phyloP scores from a whole-genome alignment of 2,329 filamentous ascomycete genomes.

The Pseudodiploospora longispora region DNA sequence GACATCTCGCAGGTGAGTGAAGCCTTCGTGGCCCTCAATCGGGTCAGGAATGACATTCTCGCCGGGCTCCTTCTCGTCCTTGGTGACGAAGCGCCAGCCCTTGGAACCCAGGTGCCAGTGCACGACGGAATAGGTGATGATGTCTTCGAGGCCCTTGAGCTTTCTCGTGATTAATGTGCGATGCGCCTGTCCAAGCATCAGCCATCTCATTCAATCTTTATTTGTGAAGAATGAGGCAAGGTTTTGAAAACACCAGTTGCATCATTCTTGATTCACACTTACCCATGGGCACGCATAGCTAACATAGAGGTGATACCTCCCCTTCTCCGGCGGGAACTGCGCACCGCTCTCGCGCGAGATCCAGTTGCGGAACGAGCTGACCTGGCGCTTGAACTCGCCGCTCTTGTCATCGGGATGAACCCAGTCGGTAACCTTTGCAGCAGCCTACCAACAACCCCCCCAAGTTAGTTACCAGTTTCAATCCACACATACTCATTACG shows the following conservation, averaged over 20 bases:
- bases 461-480: no score
- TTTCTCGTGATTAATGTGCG: conserved; percentile 80
- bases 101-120: conserved; percentile 77
- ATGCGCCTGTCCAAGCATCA: conserved; percentile 46
- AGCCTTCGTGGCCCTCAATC: conserved; percentile 60
- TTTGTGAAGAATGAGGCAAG: neutral
- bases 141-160: conserved; percentile 84
- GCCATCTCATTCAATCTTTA: neutral
- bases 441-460: neutral
- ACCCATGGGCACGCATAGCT: conserved; percentile 92
- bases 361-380: conserved; percentile 72
- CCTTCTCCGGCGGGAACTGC: conserved; percentile 77
- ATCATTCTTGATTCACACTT: conserved; percentile 10
- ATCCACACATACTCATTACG: no score
- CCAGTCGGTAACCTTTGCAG: conserved; percentile 65
- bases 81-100: conserved; percentile 74
- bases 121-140: conserved; percentile 72
- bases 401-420: conserved; percentile 67
- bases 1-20: conserved; percentile 64
- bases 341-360: conserved; percentile 66
- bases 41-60: conserved; percentile 60
- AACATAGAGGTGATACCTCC: conserved; percentile 88
- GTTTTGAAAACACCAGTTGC: no score
- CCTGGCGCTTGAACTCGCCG: conserved; percentile 89
- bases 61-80: conserved; percentile 49